Conservation (phyloP, 106 monocot genomes). For the Dendrobium catenatum region DNA sequence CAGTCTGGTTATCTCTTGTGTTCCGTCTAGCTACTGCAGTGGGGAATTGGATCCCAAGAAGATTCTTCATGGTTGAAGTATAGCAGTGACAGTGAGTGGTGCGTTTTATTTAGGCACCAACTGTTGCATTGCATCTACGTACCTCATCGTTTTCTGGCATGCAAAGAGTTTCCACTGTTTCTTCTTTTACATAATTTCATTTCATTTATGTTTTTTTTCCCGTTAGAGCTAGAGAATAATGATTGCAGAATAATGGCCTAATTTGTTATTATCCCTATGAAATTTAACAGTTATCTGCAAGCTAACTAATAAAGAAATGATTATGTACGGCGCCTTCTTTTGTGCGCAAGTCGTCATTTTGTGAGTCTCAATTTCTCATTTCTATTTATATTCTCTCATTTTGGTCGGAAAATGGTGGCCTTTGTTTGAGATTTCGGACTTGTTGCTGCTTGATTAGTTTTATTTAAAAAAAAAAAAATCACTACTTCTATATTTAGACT, state of each 20-base stretch:
- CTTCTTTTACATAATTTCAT: not conserved
- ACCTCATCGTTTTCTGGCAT: not conserved
- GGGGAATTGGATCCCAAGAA: slow-evolving; percentile 38
- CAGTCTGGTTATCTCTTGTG: slow-evolving; percentile 34
- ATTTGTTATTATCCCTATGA: not conserved
- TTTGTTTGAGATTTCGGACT: no score
- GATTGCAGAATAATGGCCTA: not conserved
- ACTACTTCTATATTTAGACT: no score
- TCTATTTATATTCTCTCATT: no score
- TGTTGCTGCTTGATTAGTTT: no score
- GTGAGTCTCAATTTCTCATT: no score
- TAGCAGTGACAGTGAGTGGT: not conserved
- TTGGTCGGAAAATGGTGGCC: no score
- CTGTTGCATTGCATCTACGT: not conserved
- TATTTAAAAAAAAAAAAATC: no score
- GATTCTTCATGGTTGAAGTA: slow-evolving; percentile 25
- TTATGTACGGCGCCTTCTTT: no score
- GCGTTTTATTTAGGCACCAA: not conserved
- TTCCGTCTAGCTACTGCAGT: slow-evolving; percentile 51
- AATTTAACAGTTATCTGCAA: no score
- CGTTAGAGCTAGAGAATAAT: not conserved
- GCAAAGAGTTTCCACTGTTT: not conserved
- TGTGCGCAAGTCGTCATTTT: no score
- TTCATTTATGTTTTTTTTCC: not conserved
- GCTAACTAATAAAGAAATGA: no score